A percentile compares a stretch with the other conserved stretches of the same genome.
These are phyloP conservation scores for Dactylonectria estremocensis DNA, from an alignment of 2,329 filamentous ascomycete species.

Conservation along the genomic window DNA sequence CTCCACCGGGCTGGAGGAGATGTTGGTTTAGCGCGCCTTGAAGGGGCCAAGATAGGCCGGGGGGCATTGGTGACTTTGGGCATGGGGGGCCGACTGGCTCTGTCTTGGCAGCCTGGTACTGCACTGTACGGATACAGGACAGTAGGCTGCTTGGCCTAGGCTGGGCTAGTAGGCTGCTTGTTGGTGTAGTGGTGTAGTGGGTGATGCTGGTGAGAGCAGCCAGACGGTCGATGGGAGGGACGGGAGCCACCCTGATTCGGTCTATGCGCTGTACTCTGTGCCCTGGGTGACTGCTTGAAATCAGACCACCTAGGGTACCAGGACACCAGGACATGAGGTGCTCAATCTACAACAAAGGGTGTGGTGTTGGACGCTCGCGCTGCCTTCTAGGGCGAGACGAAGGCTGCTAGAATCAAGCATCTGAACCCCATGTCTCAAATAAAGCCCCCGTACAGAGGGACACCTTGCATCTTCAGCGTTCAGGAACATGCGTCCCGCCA, in stretches of 20 bases:
- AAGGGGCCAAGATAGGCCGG: conserved; percentile 26
- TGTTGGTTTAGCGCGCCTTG: conserved; percentile 40
- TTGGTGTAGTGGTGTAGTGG: neutral
- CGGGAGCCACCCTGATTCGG: conserved; percentile 26
- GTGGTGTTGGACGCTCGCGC: neutral
- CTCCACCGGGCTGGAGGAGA: conserved; percentile 40
- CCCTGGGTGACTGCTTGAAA: conserved; percentile 21
- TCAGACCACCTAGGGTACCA: conserved; percentile 18
- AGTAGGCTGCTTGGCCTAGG: neutral
- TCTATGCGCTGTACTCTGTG: conserved; percentile 5
- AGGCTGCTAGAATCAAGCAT: conserved; percentile 5
- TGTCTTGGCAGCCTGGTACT: neutral
- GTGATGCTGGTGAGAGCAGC: conserved; percentile 21
- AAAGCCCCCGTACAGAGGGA: conserved; percentile 21
- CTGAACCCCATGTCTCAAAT: conserved; percentile 26
- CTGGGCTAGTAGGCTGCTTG: neutral
- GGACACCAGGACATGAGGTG: conserved; percentile 3
- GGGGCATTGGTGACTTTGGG: conserved; percentile 16
- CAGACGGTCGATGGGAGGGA: conserved; percentile 1
- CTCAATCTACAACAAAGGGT: neutral
- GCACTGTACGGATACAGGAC: neutral
- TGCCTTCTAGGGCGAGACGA: conserved; percentile 4
- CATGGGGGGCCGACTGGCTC: conserved; percentile 15
- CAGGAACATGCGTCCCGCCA: conserved; percentile 18
- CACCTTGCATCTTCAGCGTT: conserved; percentile 20